Percentiles rank a stretch among this genome's conserved stretches.
These are phyloP conservation scores for Gillenia trifoliata DNA, from an alignment of 306 rosid species.

Conservation along the genomic window DNA sequence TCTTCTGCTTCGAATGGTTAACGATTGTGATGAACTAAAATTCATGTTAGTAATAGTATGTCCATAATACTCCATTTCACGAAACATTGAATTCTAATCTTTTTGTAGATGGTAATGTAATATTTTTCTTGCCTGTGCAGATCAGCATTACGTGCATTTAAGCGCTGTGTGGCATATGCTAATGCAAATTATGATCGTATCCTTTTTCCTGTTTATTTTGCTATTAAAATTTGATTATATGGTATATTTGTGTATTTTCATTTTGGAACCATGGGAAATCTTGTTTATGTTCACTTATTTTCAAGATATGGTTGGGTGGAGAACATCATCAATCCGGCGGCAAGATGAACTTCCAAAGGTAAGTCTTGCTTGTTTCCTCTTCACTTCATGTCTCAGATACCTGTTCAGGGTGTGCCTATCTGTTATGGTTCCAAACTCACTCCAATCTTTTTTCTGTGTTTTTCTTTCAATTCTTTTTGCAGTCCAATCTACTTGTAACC, in stretches of 20 bases:
- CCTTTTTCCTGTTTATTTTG: constrained; percentile 33
- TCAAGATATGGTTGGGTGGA: constrained; percentile 98
- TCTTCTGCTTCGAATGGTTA: constrained; percentile 82
- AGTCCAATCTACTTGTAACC: constrained; percentile 66
- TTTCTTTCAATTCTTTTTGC: constrained; percentile 21
- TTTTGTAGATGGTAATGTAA: constrained; percentile 12
- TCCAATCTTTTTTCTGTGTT: not conserved
- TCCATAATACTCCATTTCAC: constrained; percentile 15
- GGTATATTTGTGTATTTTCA: not conserved
- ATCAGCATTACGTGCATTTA: constrained; percentile 73
- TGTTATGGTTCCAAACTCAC: constrained; percentile 4
- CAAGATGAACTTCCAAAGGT: constrained; percentile 95
- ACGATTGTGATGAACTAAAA: constrained; percentile 69
- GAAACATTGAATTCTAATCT: constrained; percentile 3
- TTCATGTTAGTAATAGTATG: constrained; percentile 64
- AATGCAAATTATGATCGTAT: constrained; percentile 90
- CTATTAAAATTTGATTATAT: not conserved
- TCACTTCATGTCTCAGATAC: constrained; percentile 11
- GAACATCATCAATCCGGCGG: constrained; percentile 96
- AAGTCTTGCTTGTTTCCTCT: constrained; percentile 19
- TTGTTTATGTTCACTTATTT: constrained; percentile 45
- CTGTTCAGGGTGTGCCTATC: constrained; percentile 13
- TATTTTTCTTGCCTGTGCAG: constrained; percentile 36
- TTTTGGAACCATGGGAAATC: not conserved
- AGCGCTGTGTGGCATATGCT: constrained; percentile 95